phyloP scores from a whole-genome alignment of 169 alveolate genomes.

The Plasmodium vivax region DNA sequence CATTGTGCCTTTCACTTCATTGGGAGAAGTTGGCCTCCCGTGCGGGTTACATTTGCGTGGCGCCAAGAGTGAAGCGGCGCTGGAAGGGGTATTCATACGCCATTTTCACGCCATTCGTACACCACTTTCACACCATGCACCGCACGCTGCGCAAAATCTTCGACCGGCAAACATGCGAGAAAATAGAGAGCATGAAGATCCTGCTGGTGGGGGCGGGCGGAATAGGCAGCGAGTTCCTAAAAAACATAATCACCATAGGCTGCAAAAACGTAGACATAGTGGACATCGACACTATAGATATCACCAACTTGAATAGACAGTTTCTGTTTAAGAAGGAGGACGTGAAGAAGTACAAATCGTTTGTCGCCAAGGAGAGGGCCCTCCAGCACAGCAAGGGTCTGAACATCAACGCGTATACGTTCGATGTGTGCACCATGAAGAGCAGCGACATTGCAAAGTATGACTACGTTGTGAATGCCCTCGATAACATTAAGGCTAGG shows the following conservation, averaged over 20 bases:
- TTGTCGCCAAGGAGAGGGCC: constrained; percentile 91
- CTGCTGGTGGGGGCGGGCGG: constrained; percentile 99
- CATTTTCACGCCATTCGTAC: background rate
- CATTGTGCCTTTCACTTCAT: background rate
- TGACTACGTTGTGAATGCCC: constrained; percentile 94
- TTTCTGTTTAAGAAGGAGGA: constrained; percentile 92
- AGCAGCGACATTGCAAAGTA: constrained; percentile 84
- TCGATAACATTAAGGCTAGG: constrained; percentile 96
- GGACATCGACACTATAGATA: constrained; percentile 97
- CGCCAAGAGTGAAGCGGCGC: background rate
- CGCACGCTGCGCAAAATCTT: constrained; percentile 57
- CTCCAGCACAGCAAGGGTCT: constrained; percentile 66
- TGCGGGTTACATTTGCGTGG: background rate
- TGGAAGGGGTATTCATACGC: background rate
- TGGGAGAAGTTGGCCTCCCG: background rate
- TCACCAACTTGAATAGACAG: constrained; percentile 98
- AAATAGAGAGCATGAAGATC: constrained; percentile 80
- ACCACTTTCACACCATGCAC: background rate
- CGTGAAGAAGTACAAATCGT: constrained; percentile 87
- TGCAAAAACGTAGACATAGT: constrained; percentile 92
- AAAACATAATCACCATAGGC: constrained; percentile 94
- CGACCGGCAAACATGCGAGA: constrained; percentile 66
- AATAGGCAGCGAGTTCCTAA: constrained; percentile 98
- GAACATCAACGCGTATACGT: constrained; percentile 77
- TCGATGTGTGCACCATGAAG: constrained; percentile 89